phyloP scores from a whole-genome alignment of 345 rosid genomes.

The Arabidopsis thaliana region TAIR10.1 NC_003076.8:26297001-26297500 shows the following conservation, averaged over 20 bases:
- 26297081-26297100: slow-evolving; percentile 93
- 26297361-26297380: slow-evolving; percentile 85
- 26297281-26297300: slow-evolving; percentile 82
- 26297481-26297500: slow-evolving; percentile 98
- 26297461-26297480: slow-evolving; percentile 99
- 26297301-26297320: slow-evolving; percentile 67
- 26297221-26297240: slow-evolving; percentile 78
- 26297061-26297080: slow-evolving; percentile 91
- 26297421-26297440: slow-evolving; percentile 98
- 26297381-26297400: slow-evolving; percentile 86
- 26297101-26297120: slow-evolving; percentile 91
- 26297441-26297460: slow-evolving; percentile 98
- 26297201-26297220: slow-evolving; percentile 97
- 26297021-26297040: slow-evolving; percentile 97
- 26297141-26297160: slow-evolving; percentile 85
- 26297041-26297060: slow-evolving; percentile 90
- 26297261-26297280: slow-evolving; percentile 87
- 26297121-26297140: slow-evolving; percentile 93
- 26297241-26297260: slow-evolving; percentile 93
- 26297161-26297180: slow-evolving; percentile 84
- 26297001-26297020: slow-evolving; percentile 77
- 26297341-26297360: slow-evolving; percentile 83
- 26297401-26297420: slow-evolving; percentile 90
- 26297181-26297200: slow-evolving; percentile 99
- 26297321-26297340: slow-evolving; percentile 69